These are phyloP conservation scores for Viridothelium virens DNA, from an alignment of 495 filamentous ascomycete genomes.

Conservation along the genomic window DNA sequence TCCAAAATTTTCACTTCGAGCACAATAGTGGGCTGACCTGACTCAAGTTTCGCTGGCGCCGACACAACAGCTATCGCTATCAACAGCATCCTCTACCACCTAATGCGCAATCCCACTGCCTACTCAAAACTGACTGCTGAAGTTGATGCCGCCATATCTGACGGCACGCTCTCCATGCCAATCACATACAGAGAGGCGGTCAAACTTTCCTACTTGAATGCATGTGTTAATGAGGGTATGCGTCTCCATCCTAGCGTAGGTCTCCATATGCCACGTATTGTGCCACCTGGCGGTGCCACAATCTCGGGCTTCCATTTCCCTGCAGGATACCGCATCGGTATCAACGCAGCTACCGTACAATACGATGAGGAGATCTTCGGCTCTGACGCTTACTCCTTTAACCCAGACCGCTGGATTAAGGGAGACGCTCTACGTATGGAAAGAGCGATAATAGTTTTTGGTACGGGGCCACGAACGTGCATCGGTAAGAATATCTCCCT, in stretches of 20 bases:
- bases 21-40: background rate
- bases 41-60: constrained; percentile 36
- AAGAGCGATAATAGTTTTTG: constrained; percentile 13
- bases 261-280: constrained; percentile 9
- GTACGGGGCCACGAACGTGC: constrained; percentile 21
- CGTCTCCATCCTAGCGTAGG: constrained; percentile 14
- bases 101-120: constrained; percentile 46
- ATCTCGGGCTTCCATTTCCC: constrained; percentile 13
- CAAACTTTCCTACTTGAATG: constrained; percentile 17
- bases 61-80: constrained; percentile 58
- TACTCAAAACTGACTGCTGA: constrained; percentile 44
- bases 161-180: constrained; percentile 36
- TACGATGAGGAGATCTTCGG: background rate
- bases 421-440: background rate
- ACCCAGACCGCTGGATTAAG: background rate
- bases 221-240: constrained; percentile 11
- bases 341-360: background rate
- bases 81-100: constrained; percentile 53
- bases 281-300: constrained; percentile 13
- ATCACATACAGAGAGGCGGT: constrained; percentile 11
- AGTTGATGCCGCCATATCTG: constrained; percentile 43
- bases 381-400: background rate
- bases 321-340: constrained; percentile 9
- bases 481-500: constrained; percentile 26
- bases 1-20: background rate